Conservation (phyloP, 2,329 filamentous ascomycete species). For the Phoma sp. region DNA sequence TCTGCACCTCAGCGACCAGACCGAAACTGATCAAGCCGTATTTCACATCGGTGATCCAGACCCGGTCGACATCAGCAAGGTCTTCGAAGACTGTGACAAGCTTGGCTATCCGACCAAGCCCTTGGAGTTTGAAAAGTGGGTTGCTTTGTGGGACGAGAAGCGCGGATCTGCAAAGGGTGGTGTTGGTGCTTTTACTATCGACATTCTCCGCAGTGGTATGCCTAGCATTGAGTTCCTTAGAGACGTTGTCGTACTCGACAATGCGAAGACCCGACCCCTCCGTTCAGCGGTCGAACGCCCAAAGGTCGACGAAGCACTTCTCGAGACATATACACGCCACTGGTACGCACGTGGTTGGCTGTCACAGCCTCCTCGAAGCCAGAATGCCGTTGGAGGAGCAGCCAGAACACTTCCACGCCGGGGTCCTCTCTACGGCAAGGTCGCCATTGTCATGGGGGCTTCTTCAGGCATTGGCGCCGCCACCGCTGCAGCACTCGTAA, state of each 20-base stretch:
- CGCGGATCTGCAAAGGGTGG: slow-evolving; percentile 68
- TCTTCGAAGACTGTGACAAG: slow-evolving; percentile 68
- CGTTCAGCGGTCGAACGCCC: slow-evolving; percentile 66
- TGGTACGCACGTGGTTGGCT: slow-evolving; percentile 84
- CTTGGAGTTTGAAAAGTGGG: slow-evolving; percentile 75
- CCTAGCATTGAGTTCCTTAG: slow-evolving; percentile 73
- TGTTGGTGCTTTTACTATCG: slow-evolving; percentile 75
- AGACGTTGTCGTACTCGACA: slow-evolving; percentile 75
- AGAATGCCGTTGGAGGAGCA: slow-evolving; percentile 53
- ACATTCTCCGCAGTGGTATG: slow-evolving; percentile 82
- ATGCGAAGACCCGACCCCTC: slow-evolving; percentile 68
- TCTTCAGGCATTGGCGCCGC: slow-evolving; percentile 82
- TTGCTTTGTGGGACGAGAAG: slow-evolving; percentile 73
- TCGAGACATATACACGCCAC: slow-evolving; percentile 79
- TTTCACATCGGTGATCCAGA: slow-evolving; percentile 78
- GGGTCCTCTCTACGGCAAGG: slow-evolving; percentile 69
- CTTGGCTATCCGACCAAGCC: slow-evolving; percentile 74
- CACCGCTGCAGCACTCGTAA: slow-evolving; percentile 70
- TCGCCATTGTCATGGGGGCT: slow-evolving; percentile 79
- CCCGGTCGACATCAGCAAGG: slow-evolving; percentile 67
- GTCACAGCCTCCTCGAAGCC: slow-evolving; percentile 63
- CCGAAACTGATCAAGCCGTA: slow-evolving; percentile 65
- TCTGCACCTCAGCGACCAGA: slow-evolving; percentile 70
- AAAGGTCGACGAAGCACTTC: slow-evolving; percentile 71
- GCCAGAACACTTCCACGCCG: slow-evolving; percentile 53